Base-by-base conservation (phyloP, 768 basidiomycete species). In the Tricholoma bakamatsutake region DNA sequence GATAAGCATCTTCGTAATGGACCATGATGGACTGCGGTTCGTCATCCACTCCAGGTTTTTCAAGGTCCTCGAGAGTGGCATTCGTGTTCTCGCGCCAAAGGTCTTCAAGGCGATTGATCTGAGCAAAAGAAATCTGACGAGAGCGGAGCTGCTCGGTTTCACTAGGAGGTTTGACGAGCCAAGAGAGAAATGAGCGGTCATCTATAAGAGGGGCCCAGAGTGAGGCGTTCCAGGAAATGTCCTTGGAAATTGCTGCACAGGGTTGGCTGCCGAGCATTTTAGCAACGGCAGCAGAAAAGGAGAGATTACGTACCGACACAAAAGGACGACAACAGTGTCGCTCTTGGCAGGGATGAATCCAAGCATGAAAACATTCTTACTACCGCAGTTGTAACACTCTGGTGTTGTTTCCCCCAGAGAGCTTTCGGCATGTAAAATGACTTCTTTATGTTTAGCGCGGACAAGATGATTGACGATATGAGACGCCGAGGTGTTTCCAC, bases 381-480 rank as follows among this genome's bases (percentile, higher is more conserved):
- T 95, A 13, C 97, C 97, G 66, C 97, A 99, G 66, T 94, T 95
- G 77, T 99, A 99, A 70, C 97, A 99, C 74, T 99, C 97, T 0
- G 97, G 97, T 0, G 92, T 90, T 1, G 97, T 98, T 73, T 98
- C 97, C 1, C 97, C 97, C 3, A 99, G 78, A 2, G 96, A 93
- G 56, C 90, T 89, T 64, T 98, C 96, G 50, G 90, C 88, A 66
- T 99, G 97, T 30, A 99, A 74, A 58, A 96, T 91, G 59, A 99
- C 96, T 67, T 99, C 97, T 75, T 98, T 98, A 76, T 99, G 97
- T 73, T 98, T 98, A 30, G 97, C 95, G 66, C 96, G 93, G 49
- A 99, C 97, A 57, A 99, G 83, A 74, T 99, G 97, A 71, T 98
- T 98, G 61, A 99, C 96, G 64, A 99, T 98, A 69, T 99, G 97